A percentile compares a stretch with the other conserved stretches of the same genome.
Conservation (phyloP, 2,329 filamentous ascomycete species). For the Penicillium sp. region DNA sequence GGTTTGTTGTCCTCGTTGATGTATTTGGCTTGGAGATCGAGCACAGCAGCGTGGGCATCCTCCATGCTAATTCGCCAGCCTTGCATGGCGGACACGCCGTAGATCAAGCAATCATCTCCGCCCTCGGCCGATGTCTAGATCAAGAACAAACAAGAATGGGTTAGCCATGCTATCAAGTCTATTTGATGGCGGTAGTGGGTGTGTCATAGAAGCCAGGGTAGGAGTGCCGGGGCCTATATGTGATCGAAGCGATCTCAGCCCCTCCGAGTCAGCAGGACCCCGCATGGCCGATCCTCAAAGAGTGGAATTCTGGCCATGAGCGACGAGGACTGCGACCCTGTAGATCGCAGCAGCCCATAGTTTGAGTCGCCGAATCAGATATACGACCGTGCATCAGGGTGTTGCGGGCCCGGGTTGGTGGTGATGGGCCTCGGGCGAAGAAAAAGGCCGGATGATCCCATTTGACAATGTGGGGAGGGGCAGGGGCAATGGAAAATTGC, state of each 20-base stretch:
- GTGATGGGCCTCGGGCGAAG: constrained; percentile 1
- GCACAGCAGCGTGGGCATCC: constrained; percentile 85
- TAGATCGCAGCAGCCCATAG: neutral
- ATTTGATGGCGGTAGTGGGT: neutral
- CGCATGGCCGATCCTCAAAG: constrained; percentile 26
- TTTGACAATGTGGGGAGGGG: constrained; percentile 22
- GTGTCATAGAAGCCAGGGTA: neutral
- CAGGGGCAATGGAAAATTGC: constrained; percentile 20
- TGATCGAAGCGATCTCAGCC: constrained; percentile 5
- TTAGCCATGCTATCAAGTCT: neutral
- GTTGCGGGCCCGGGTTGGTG: neutral
- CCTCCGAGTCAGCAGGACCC: constrained; percentile 19
- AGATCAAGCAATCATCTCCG: constrained; percentile 89
- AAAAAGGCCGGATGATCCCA: constrained; percentile 6
- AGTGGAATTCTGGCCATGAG: neutral
- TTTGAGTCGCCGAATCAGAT: neutral
- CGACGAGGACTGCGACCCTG: neutral
- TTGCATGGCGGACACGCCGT: constrained; percentile 97
- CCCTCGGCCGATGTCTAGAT: constrained; percentile 79
- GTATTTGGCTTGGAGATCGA: constrained; percentile 74
- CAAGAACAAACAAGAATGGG: neutral
- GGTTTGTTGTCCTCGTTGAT: constrained; percentile 54
- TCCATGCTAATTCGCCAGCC: constrained; percentile 99
- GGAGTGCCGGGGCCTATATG: neutral
- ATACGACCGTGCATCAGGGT: neutral